phyloP scores from a whole-genome alignment of 2,329 filamentous ascomycete genomes.

The Fusarium nanum region DNA sequence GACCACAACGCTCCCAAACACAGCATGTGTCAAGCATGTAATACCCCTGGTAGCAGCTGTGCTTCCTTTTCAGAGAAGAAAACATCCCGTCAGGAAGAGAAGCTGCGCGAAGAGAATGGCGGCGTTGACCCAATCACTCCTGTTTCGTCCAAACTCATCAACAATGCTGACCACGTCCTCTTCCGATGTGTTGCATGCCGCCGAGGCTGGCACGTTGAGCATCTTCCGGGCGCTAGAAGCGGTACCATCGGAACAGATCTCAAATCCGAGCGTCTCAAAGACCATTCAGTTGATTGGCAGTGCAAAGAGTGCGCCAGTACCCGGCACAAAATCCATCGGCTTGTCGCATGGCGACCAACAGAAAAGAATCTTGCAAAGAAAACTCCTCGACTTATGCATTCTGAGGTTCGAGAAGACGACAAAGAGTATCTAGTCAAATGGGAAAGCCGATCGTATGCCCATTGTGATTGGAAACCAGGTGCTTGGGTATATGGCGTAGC shows the following conservation, averaged over 20 bases:
- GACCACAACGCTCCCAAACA: conserved; percentile 77
- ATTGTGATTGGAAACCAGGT: conserved; percentile 88
- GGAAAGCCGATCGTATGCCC: conserved; percentile 82
- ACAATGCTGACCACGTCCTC: conserved; percentile 80
- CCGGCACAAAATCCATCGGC: conserved; percentile 74
- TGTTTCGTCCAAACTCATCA: conserved; percentile 72
- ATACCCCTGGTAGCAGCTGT: conserved; percentile 74
- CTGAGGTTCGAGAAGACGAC: conserved; percentile 70
- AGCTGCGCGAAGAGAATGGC: conserved; percentile 80
- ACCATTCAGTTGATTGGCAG: conserved; percentile 80
- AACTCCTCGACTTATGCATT: conserved; percentile 35
- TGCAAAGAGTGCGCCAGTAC: conserved; percentile 81
- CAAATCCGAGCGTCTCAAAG: conserved; percentile 67
- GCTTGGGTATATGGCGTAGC: conserved; percentile 86
- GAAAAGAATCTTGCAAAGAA: conserved; percentile 38
- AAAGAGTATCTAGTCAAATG: conserved; percentile 95
- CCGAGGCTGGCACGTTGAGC: conserved; percentile 84
- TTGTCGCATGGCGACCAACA: conserved; percentile 89
- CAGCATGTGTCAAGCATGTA: conserved; percentile 78
- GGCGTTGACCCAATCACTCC: conserved; percentile 80
- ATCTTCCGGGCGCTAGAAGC: conserved; percentile 69
- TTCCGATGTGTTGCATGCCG: conserved; percentile 85
- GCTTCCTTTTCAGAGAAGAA: conserved; percentile 77
- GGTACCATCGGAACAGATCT: conserved; percentile 50
- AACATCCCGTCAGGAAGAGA: conserved; percentile 84